phyloP scores from a whole-genome alignment of 1,284 basidiomycete species.

The Xerocomus amazonicus region DNA sequence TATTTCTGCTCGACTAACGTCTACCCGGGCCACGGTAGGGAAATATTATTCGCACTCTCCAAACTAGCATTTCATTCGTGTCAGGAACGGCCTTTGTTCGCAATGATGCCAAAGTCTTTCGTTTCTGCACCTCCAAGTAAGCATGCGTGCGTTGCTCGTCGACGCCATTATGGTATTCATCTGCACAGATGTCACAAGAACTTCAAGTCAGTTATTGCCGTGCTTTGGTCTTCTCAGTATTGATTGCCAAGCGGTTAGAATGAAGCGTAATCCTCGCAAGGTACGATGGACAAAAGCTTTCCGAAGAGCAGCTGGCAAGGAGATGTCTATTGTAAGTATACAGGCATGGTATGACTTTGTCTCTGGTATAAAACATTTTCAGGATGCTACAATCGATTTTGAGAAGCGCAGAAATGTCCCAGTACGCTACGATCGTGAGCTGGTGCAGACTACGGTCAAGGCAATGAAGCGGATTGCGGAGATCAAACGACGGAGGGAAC shows the following conservation, averaged over 20 bases:
- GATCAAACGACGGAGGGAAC: constrained; percentile 88
- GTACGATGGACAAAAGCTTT: constrained; percentile 99
- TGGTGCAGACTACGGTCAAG: constrained; percentile 91
- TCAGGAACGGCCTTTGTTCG: constrained; percentile 89
- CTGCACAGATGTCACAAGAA: constrained; percentile 86
- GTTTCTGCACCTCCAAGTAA: constrained; percentile 96
- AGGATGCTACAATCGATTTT: constrained; percentile 99
- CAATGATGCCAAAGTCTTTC: constrained; percentile 95
- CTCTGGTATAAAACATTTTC: constrained; percentile 1
- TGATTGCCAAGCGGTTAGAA: constrained; percentile 48
- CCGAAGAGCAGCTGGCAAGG: constrained; percentile 97
- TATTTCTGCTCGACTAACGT: constrained; percentile 93
- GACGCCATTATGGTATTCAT: constrained; percentile 11
- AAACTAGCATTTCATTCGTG: background rate
- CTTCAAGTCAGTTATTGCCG: constrained; percentile 70
- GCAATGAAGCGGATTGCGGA: constrained; percentile 96
- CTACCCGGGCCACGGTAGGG: constrained; percentile 88
- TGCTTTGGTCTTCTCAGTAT: background rate
- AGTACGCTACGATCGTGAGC: constrained; percentile 94
- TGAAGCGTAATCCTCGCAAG: constrained; percentile 99
- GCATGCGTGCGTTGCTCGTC: constrained; percentile 24
- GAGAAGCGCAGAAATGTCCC: constrained; percentile 99
- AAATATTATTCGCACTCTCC: background rate
- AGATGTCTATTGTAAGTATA: constrained; percentile 92
- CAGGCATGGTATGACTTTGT: background rate